A percentile compares a stretch with the other conserved stretches of the same genome.
These are phyloP conservation scores for Punctularia strigosozonata DNA, from an alignment of 768 basidiomycete genomes.

Conservation along the genomic window DNA sequence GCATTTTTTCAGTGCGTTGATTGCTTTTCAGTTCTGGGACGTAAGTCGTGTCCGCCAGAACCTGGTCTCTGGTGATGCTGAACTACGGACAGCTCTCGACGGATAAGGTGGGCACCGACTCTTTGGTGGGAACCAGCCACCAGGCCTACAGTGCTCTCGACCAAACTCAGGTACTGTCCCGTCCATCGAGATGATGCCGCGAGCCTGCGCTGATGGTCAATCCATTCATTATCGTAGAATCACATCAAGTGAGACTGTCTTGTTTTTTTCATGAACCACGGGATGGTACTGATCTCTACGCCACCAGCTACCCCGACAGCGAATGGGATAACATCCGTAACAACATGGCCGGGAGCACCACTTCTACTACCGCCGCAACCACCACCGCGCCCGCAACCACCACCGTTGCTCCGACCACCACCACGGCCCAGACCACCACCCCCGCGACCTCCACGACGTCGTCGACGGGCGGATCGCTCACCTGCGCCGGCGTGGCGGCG, in stretches of 20 bases:
- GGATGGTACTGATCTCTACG: background rate
- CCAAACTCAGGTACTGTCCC: constrained; percentile 33
- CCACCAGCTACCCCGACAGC: constrained; percentile 46
- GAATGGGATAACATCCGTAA: constrained; percentile 60
- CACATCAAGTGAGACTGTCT: constrained; percentile 34
- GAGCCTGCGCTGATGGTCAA: no score
- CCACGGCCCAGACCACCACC: constrained; percentile 2
- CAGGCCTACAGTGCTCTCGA: constrained; percentile 41
- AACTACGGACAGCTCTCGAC: constrained; percentile 37
- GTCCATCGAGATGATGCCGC: no score
- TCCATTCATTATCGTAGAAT: constrained; percentile 23
- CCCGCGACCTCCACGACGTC: constrained; percentile 9
- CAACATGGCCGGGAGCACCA: constrained; percentile 37
- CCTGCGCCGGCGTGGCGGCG: constrained; percentile 31
- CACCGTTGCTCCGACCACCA: constrained; percentile 4
- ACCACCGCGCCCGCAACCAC: constrained; percentile 14
- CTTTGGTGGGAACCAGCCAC: constrained; percentile 41
- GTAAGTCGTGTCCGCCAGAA: no score
- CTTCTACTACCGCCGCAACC: constrained; percentile 3
- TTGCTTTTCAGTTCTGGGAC: no score
- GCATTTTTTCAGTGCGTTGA: no score
- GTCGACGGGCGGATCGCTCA: constrained; percentile 12
- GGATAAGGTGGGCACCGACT: constrained; percentile 46
- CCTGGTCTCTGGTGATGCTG: no score
- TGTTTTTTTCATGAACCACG: background rate